Evolutionary conservation across 192 early-diverging fungal genomes (phyloP), one percentile per base, ranked within the genome.

Genomic region (Phlyctochytrium planicorne): DNA sequence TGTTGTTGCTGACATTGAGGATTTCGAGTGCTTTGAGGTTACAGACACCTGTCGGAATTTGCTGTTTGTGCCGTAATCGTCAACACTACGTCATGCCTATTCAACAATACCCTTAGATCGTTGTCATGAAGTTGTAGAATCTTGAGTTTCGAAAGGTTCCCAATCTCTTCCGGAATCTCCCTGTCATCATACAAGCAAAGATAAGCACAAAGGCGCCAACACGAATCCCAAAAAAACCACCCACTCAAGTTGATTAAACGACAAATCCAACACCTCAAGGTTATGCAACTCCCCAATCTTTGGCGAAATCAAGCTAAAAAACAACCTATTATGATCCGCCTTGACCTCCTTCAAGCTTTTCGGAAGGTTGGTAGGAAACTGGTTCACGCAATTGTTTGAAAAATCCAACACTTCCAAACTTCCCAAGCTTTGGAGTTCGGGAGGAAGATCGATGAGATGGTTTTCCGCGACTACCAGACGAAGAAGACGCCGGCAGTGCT

Each of bases 221-320:
- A 30, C n/a, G 62, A 68, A 27, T n/a, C 10, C 12, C 40, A 53
- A 20, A 24, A 23, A 4, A 82, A 72, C n/a, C n/a, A n/a, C n/a
- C n/a, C n/a, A n/a, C n/a, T 82, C 79, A 25, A 83, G 62, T 63
- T 83, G 79, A 37, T 82, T 83, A 27, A 53, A 59, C 30, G 64
- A 63, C 12, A 81, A 53, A 34, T 81, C 74, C 56, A 81, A 52
- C 16, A 31, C 25, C 3, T n/a, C 20, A 1, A 81, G 56, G 56
- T 79, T 75, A 12, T 30, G 37, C n/a, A 81, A 67, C 24, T 80
- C 69, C 14, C 74, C 74, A 37, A 81, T 81, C 33, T 73, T 76
- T 6, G 80, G 77, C n/a, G 80, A 67, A 68, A 82, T 81, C 20
- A 76, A 74, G 3, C 70, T 76, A 53, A 74, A 81, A 65, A 82